phyloP scores from a whole-genome alignment of 306 rosid species.

The Trifolium subterraneum region DNA sequence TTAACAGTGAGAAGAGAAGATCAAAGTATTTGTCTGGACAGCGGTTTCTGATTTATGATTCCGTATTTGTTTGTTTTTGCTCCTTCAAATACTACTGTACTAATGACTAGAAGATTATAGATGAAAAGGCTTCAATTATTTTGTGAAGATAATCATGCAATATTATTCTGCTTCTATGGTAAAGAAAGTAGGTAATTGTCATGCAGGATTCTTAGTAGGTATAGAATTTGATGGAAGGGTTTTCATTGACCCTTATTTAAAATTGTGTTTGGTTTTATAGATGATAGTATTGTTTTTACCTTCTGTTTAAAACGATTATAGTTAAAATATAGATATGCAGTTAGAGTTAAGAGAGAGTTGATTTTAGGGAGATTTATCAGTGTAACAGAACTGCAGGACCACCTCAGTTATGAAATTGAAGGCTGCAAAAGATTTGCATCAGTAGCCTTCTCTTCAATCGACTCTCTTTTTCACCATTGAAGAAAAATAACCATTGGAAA shows the following conservation, averaged over 20 bases:
- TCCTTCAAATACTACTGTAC: slow-evolving; percentile 45
- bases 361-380: background rate
- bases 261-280: slow-evolving; percentile 8
- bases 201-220: background rate
- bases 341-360: background rate
- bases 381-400: too few relatives aligned
- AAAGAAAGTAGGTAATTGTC: slow-evolving; percentile 12
- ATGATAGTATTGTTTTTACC: background rate
- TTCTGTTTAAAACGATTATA: background rate
- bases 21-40: slow-evolving; percentile 37
- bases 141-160: slow-evolving; percentile 34
- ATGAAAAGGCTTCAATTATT: slow-evolving; percentile 27
- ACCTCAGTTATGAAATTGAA: too few relatives aligned
- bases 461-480: too few relatives aligned
- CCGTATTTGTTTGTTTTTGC: slow-evolving; percentile 44
- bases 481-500: too few relatives aligned
- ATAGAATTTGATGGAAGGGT: slow-evolving; percentile 6
- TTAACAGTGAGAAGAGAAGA: slow-evolving; percentile 39
- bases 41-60: slow-evolving; percentile 43
- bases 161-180: slow-evolving; percentile 20
- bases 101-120: slow-evolving; percentile 42
- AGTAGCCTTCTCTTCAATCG: too few relatives aligned
- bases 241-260: background rate
- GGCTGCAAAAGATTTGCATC: too few relatives aligned
- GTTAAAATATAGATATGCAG: too few relatives aligned